Base-by-base conservation (phyloP, 768 basidiomycete genomes). In the Megacollybia marginata region DNA sequence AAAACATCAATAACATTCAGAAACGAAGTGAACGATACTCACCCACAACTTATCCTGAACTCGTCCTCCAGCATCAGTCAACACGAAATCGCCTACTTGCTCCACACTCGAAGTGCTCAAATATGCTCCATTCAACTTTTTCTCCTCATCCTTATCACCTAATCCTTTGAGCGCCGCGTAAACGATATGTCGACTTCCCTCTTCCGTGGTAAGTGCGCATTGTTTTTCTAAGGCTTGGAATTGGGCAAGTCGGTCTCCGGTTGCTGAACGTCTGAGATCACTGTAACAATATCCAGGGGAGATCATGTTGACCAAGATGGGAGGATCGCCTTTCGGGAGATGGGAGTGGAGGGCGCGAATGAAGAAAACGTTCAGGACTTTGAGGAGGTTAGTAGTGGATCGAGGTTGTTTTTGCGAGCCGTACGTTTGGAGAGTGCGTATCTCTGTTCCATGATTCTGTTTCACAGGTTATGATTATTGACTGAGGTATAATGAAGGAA, bases 1-100 rank as follows among this genome's bases (percentile, higher is more conserved):
- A 28, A 28, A 16, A n/a, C n/a, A 15, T 23, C 33, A 43, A 45
- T 11, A 19, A 45, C 49, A 34, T 33, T 40, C 1, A 32, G 13
- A 10, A 11, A 32, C 7, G 31, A 2, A 28, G 15, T 8, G 1
- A 47, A 16, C 16, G 16, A 12, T 7, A 51, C 67, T 53, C 56
- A 69, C 69, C 68, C 69, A 71, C 9, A 68, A 33, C 32, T 43
- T 54, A n/a, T 63, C 59, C 47, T 69, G 62, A 47, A 60, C 57
- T 19, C 42, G 53, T 32, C 45, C 47, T 0, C 67, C 71, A 18
- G 63, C 56, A 7, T 59, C 55, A 33, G 62, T 62, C 1, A 67
- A 36, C 40, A 66, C 59, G 31, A 62, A 68, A 49, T 71, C 67
- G 28, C 66, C 58, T 16, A 64, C 56, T 47, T 68, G 62, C 1